Percentiles rank a stretch among this genome's conserved stretches.
These are phyloP conservation scores for apple (Malus domestica) DNA, from an alignment of 306 rosid genomes.

Conservation along the genomic window ASM211411v1 NC_041789.1:26458501-26459000, in stretches of 20 bases:
- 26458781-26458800: conserved; percentile 28
- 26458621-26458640: conserved; percentile 7
- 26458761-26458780: conserved; percentile 14
- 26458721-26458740: conserved; percentile 11
- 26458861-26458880: too few relatives aligned
- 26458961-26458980: too few relatives aligned
- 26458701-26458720: conserved; percentile 35
- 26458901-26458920: neutral
- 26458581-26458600: conserved; percentile 12
- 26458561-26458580: neutral
- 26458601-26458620: conserved; percentile 26
- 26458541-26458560: conserved; percentile 30
- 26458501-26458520: conserved; percentile 24
- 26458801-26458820: conserved; percentile 27
- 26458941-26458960: too few relatives aligned
- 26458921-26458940: neutral
- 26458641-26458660: conserved; percentile 19
- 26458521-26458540: conserved; percentile 38
- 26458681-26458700: conserved; percentile 31
- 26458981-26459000: too few relatives aligned
- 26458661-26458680: conserved; percentile 24
- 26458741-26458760: neutral
- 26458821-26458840: neutral
- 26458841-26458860: neutral
- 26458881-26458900: too few relatives aligned